phyloP scores from a whole-genome alignment of 1,139 yeast species.

The Suhomyces wounanorum region DNA sequence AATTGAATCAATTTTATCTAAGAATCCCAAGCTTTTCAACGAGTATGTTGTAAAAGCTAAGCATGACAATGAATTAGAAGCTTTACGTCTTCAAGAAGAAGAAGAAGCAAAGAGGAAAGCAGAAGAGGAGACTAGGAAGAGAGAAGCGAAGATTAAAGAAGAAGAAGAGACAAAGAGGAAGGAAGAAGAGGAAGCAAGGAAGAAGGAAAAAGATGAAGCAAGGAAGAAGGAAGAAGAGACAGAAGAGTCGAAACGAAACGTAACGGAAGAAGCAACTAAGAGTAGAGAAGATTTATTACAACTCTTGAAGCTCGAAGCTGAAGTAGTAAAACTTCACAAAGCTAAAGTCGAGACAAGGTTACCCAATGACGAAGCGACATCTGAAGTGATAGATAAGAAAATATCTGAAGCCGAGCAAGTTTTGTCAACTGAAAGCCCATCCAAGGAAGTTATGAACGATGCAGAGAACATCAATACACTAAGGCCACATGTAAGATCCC shows the following conservation, averaged over 20 bases:
- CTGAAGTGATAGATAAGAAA: too few species aligned
- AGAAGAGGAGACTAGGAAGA: conserved; percentile 1
- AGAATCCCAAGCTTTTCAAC: conserved; percentile 35
- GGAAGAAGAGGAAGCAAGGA: not conserved
- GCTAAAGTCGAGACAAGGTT: too few species aligned
- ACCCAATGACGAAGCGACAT: too few species aligned
- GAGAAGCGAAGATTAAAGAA: conserved; percentile 1
- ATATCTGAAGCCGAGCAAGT: too few species aligned
- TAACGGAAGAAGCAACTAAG: too few species aligned
- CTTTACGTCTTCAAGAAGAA: not conserved
- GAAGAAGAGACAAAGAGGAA: not conserved
- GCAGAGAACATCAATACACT: too few species aligned
- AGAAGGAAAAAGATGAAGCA: not conserved
- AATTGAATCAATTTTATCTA: conserved; percentile 34
- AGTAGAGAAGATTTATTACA: too few species aligned
- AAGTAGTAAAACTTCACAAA: not conserved
- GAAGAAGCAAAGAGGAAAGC: not conserved
- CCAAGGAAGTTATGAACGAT: too few species aligned
- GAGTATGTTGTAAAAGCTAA: conserved; percentile 33
- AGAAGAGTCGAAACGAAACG: too few species aligned
- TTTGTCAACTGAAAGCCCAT: too few species aligned
- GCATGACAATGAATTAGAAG: conserved; percentile 7
- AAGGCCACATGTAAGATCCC: too few species aligned
- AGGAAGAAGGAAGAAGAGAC: too few species aligned
- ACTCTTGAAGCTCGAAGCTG: not conserved